phyloP scores from a whole-genome alignment of 1,284 basidiomycete species.

The Dichomitus squalens region DNA sequence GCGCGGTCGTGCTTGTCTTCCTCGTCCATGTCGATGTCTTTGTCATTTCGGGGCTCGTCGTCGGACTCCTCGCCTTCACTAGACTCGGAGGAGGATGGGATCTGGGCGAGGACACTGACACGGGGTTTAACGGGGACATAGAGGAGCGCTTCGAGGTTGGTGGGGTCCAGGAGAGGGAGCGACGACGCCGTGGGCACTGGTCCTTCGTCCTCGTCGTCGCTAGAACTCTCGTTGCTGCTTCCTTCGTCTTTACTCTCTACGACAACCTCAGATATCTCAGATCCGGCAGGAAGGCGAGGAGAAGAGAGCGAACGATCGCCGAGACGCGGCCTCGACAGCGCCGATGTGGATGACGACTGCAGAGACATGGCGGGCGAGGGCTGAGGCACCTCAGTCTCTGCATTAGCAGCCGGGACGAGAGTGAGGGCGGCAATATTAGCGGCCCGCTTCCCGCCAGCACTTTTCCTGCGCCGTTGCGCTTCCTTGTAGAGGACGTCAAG shows the following conservation, averaged over 20 bases:
- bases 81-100: slow-evolving; percentile 25
- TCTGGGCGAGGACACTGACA: slow-evolving; percentile 24
- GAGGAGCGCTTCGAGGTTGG: slow-evolving; percentile 29
- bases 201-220: slow-evolving; percentile 25
- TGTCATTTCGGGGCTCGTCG: slow-evolving; percentile 19
- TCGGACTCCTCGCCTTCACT: slow-evolving; percentile 17
- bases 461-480: slow-evolving; percentile 13
- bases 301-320: slow-evolving; percentile 8
- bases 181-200: no score
- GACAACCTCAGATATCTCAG: slow-evolving; percentile 33
- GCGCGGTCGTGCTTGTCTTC: slow-evolving; percentile 28
- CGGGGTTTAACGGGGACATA: slow-evolving; percentile 25
- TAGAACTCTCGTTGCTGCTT: slow-evolving; percentile 32
- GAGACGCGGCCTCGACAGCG: background rate
- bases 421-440: background rate
- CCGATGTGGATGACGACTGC: background rate
- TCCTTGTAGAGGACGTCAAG: slow-evolving; percentile 20
- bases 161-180: background rate
- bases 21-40: slow-evolving; percentile 26
- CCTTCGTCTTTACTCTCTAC: slow-evolving; percentile 33
- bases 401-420: background rate
- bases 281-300: slow-evolving; percentile 28
- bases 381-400: background rate
- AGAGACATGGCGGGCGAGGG: slow-evolving; percentile 10
- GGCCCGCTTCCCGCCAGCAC: background rate